Conservation (phyloP, 2,329 filamentous ascomycete genomes). For the Trichoderma sp. region DNA sequence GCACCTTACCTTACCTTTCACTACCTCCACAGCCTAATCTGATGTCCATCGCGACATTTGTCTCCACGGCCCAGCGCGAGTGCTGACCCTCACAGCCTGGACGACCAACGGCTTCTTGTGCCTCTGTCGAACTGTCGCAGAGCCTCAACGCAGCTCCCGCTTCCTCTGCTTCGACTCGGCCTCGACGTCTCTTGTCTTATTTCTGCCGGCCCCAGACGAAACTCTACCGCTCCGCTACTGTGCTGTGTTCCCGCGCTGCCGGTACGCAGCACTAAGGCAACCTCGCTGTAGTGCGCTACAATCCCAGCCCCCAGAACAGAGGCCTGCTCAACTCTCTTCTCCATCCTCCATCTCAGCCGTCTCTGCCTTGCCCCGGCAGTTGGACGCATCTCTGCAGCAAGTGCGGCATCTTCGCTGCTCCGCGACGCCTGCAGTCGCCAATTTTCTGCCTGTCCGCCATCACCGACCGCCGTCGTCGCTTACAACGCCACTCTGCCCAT, state of each 20-base stretch:
- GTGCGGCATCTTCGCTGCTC: constrained; percentile 11
- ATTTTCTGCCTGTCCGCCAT: not conserved
- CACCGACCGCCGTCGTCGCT: constrained; percentile 18
- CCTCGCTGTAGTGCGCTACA: constrained; percentile 17
- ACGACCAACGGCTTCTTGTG: constrained; percentile 22
- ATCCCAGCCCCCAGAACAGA: constrained; percentile 17
- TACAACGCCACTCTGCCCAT: not conserved
- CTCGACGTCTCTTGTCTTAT: not conserved
- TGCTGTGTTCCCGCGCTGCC: constrained; percentile 22
- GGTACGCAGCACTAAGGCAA: constrained; percentile 18
- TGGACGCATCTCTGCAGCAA: not conserved
- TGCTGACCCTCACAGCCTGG: constrained; percentile 25
- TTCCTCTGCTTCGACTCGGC: not conserved
- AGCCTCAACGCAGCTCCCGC: not conserved
- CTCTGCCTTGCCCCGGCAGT: not conserved
- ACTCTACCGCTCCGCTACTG: constrained; percentile 1
- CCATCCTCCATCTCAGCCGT: constrained; percentile 5
- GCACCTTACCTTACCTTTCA: constrained; percentile 24
- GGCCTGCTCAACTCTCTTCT: not conserved
- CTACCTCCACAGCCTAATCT: constrained; percentile 27
- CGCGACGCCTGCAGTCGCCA: constrained; percentile 9
- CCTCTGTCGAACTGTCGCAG: not conserved
- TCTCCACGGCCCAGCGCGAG: constrained; percentile 31
- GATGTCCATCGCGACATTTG: constrained; percentile 30
- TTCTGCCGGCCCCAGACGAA: not conserved